These are phyloP conservation scores for Penicillium sclerotigenum DNA, from an alignment of 2,329 filamentous ascomycete species.

Conservation along the genomic window DNA sequence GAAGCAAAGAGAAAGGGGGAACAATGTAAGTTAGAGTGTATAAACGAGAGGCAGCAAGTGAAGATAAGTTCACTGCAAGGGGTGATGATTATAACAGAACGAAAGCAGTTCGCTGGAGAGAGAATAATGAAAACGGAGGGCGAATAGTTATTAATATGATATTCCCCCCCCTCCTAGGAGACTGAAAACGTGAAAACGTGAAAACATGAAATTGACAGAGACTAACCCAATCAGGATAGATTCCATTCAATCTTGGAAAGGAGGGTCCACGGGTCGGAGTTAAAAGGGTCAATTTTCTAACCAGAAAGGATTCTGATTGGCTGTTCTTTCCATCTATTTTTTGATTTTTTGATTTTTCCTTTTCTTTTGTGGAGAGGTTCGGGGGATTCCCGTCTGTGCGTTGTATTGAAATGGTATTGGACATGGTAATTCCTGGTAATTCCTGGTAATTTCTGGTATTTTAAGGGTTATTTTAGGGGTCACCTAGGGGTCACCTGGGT, in stretches of 20 bases:
- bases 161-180: neutral
- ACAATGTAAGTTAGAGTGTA: neutral
- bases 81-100: neutral
- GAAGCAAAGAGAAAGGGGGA: neutral
- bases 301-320: neutral
- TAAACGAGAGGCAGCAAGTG: slow-evolving; percentile 10
- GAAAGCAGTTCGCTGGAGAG: neutral
- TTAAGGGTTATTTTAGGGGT: neutral
- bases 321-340: neutral
- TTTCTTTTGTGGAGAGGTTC: neutral
- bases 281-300: neutral
- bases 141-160: slow-evolving; percentile 6
- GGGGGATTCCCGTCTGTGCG: neutral
- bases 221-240: neutral
- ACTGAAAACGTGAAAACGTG: neutral
- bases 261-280: neutral
- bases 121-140: slow-evolving; percentile 5
- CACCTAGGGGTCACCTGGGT: neutral
- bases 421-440: too few relatives aligned
- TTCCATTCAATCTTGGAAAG: neutral
- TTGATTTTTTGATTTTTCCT: neutral
- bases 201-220: neutral
- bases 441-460: too few relatives aligned
- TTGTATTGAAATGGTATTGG: too few relatives aligned
- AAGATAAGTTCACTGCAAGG: slow-evolving; percentile 4